Evolutionary conservation across 768 basidiomycete genomes (phyloP).

Genomic region (Collybiopsis confluens): DNA sequence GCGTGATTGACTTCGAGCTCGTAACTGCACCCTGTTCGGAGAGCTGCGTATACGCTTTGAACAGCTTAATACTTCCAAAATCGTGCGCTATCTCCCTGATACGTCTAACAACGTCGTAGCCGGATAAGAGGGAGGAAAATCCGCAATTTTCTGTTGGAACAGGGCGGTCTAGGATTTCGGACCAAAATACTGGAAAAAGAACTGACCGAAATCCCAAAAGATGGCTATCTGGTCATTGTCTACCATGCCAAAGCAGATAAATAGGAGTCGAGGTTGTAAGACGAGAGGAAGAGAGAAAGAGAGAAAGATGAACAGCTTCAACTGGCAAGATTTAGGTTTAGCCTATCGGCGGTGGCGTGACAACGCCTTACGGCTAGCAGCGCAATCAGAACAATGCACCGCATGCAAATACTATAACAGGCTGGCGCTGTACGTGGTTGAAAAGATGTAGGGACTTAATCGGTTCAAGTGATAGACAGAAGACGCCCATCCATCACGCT

Average conservation of each 20-base stretch:
- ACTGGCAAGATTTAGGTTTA: too few relatives aligned
- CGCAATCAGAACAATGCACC: too few relatives aligned
- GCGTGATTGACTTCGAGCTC: conserved; percentile 26
- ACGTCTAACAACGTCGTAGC: conserved; percentile 40
- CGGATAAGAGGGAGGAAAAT: conserved; percentile 33
- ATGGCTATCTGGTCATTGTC: conserved; percentile 33
- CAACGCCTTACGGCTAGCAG: too few relatives aligned
- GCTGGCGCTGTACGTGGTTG: too few relatives aligned
- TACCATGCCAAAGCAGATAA: not conserved
- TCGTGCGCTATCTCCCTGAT: conserved; percentile 43
- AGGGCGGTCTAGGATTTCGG: not conserved
- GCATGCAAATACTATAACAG: too few relatives aligned
- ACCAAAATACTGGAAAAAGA: not conserved
- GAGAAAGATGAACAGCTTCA: too few relatives aligned
- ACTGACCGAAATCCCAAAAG: conserved; percentile 37
- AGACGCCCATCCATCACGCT: too few relatives aligned
- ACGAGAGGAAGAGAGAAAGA: too few relatives aligned
- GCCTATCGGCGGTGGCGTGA: too few relatives aligned
- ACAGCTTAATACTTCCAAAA: conserved; percentile 46
- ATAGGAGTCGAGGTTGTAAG: too few relatives aligned
- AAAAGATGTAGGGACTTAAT: too few relatives aligned
- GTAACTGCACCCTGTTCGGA: conserved; percentile 31
- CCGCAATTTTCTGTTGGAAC: conserved; percentile 38
- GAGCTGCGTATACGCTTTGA: conserved; percentile 55
- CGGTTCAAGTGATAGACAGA: too few relatives aligned